Percentiles rank a stretch among this genome's conserved stretches.
Evolutionary conservation across 331 rosid genomes (phyloP).

Genomic region (Prunus yedoensis): DNA sequence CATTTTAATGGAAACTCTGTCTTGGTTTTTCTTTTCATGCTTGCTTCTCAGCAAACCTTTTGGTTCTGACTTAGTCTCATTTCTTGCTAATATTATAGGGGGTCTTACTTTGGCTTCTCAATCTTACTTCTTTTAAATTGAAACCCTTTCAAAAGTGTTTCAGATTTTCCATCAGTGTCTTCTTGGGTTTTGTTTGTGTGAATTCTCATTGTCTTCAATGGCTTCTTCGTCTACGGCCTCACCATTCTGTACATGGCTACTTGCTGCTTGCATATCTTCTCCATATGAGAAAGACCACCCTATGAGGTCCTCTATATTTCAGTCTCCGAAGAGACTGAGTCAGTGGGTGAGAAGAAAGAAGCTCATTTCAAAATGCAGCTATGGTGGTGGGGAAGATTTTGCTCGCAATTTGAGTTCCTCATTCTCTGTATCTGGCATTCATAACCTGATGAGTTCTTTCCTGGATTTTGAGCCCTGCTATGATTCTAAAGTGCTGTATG

Average conservation of each 20-base stretch:
- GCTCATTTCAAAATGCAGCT: slow-evolving; percentile 5
- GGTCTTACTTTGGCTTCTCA: not conserved
- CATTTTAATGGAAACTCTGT: no score
- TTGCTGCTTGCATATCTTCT: not conserved
- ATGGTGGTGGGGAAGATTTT: not conserved
- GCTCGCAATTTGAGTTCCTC: not conserved
- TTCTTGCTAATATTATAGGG: no score
- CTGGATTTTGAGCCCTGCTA: not conserved
- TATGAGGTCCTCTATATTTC: not conserved
- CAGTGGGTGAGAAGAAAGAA: not conserved
- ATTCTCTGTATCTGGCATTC: not conserved
- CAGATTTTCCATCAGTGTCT: not conserved
- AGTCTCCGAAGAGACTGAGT: slow-evolving; percentile 3
- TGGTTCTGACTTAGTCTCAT: no score
- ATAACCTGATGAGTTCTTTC: not conserved
- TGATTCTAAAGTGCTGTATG: slow-evolving; percentile 2
- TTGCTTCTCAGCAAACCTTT: not conserved
- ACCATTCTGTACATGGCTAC: slow-evolving; percentile 1
- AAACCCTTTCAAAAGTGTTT: no score
- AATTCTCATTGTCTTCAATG: slow-evolving; percentile 14
- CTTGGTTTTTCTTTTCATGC: not conserved
- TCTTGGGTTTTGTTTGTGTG: slow-evolving; percentile 13
- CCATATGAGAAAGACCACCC: not conserved
- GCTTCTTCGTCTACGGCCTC: slow-evolving; percentile 18
- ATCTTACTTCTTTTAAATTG: not conserved